Conservation (phyloP, 2,329 filamentous ascomycete species). For the Xenoacremonium recifei region DNA sequence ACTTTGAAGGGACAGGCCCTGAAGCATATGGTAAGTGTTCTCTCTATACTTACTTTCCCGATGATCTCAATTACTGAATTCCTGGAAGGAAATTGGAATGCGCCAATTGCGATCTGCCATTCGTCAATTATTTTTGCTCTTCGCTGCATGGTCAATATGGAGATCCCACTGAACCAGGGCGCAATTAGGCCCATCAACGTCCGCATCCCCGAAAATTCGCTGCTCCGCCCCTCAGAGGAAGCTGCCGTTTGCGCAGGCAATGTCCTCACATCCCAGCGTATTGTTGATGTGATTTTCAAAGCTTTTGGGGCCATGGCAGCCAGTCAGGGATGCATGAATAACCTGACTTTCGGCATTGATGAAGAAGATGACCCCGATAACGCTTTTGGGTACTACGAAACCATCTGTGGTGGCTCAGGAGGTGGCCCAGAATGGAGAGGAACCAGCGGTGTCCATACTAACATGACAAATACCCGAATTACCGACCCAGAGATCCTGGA, state of each 20-base stretch:
- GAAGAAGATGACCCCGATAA: conserved; percentile 36
- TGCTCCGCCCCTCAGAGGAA: conserved; percentile 70
- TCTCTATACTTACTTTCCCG: no score
- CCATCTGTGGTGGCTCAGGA: conserved; percentile 59
- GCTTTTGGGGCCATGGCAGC: conserved; percentile 77
- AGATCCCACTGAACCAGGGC: conserved; percentile 80
- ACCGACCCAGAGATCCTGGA: conserved; percentile 47
- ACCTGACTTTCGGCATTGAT: conserved; percentile 75
- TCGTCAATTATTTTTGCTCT: conserved; percentile 82
- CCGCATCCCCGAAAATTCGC: conserved; percentile 66
- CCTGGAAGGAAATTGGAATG: conserved; percentile 55
- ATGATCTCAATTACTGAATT: neutral
- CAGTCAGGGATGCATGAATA: conserved; percentile 77
- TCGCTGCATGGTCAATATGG: conserved; percentile 73
- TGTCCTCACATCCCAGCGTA: conserved; percentile 48
- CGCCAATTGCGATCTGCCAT: conserved; percentile 76
- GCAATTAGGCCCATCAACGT: conserved; percentile 73
- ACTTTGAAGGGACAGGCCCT: conserved; percentile 73
- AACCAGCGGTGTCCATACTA: conserved; percentile 38
- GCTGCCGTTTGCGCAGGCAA: conserved; percentile 81
- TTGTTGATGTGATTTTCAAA: conserved; percentile 48
- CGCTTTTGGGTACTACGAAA: conserved; percentile 56
- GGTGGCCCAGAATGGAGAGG: conserved; percentile 55
- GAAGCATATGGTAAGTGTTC: conserved; percentile 69
- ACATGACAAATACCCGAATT: conserved; percentile 77